Evolutionary conservation across 108 stramenopile species (phyloP).

Genomic region (Stephanodiscus triporus): DNA sequence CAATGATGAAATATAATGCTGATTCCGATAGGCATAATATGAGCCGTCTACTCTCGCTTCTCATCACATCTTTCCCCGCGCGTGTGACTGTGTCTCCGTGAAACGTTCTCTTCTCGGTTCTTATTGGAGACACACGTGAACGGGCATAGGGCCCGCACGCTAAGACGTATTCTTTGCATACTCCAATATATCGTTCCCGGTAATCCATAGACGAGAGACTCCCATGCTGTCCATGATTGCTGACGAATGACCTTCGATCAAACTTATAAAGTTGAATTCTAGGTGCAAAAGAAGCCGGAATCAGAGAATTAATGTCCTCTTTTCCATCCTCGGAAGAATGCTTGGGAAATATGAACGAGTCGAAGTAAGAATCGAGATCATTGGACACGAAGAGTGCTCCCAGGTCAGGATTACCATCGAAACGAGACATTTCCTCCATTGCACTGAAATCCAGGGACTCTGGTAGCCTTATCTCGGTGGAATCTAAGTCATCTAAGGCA

Average conservation of each 20-base stretch:
- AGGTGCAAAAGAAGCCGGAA: constrained; percentile 13
- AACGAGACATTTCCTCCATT: constrained; percentile 56
- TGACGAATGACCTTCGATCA: constrained; percentile 28
- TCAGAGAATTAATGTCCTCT: neutral
- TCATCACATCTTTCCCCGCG: constrained; percentile 45
- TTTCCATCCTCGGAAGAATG: constrained; percentile 16
- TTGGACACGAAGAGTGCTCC: constrained; percentile 51
- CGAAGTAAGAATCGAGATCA: constrained; percentile 77
- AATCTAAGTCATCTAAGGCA: neutral
- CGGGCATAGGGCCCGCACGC: constrained; percentile 76
- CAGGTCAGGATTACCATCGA: constrained; percentile 65
- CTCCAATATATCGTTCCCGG: constrained; percentile 62
- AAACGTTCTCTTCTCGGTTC: constrained; percentile 60
- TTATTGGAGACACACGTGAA: constrained; percentile 59
- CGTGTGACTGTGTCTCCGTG: constrained; percentile 66
- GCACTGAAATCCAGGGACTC: constrained; percentile 46
- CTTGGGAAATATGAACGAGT: constrained; percentile 64
- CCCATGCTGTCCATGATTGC: constrained; percentile 21
- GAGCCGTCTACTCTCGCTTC: constrained; percentile 69
- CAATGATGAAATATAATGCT: constrained; percentile 72
- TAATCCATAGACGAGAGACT: constrained; percentile 14
- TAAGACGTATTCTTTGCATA: constrained; percentile 78
- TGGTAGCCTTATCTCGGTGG: neutral
- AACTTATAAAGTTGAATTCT: constrained; percentile 49
- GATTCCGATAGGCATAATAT: constrained; percentile 64